Evolutionary conservation across 1,284 basidiomycete species (phyloP).

Genomic region (Porodaedalea pini): DNA sequence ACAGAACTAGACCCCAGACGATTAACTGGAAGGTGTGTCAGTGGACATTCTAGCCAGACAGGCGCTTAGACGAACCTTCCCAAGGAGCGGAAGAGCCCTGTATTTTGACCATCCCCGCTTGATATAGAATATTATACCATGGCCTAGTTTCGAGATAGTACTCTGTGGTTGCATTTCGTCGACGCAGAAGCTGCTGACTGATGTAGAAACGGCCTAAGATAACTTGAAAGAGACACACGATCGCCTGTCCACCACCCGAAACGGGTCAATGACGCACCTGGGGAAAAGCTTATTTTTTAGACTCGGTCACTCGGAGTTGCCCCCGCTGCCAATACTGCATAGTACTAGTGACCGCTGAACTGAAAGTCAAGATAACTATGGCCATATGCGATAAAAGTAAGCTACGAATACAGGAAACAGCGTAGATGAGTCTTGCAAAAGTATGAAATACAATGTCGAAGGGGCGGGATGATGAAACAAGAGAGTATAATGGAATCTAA

Average conservation of each 20-base stretch:
- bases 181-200: background rate
- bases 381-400: no score
- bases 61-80: constrained; percentile 41
- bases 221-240: background rate
- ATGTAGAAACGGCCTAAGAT: background rate
- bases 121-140: background rate
- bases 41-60: constrained; percentile 14
- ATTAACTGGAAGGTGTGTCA: constrained; percentile 31
- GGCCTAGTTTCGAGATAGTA: background rate
- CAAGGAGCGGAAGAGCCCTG: constrained; percentile 41
- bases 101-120: constrained; percentile 34
- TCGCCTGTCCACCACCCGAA: no score
- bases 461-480: background rate
- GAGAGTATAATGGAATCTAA: background rate
- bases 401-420: background rate
- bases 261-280: no score
- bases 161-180: background rate
- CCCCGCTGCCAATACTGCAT: no score
- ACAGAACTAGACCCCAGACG: constrained; percentile 42
- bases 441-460: background rate
- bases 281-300: no score
- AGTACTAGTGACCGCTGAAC: no score
- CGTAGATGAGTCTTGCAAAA: background rate
- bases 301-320: no score
- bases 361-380: no score